These are phyloP conservation scores for Amanita subjunquillea DNA, from an alignment of 768 basidiomycete genomes.

Conservation along the genomic window DNA sequence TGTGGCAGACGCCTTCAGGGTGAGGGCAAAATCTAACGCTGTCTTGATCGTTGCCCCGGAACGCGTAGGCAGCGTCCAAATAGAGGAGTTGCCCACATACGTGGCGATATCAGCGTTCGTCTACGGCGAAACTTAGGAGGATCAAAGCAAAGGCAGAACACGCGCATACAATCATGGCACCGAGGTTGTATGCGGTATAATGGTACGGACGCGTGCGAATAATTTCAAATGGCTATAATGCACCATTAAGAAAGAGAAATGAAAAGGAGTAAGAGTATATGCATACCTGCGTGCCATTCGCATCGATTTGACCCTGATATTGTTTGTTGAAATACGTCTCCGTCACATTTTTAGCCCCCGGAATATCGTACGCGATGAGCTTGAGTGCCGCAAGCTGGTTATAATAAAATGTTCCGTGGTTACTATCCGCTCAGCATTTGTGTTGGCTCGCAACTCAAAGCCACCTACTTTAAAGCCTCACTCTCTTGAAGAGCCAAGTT, in stretches of 20 bases:
- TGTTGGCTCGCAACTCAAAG: neutral
- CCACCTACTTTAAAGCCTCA: conserved; percentile 36
- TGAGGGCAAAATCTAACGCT: conserved; percentile 51
- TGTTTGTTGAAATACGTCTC: conserved; percentile 39
- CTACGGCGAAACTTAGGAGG: conserved; percentile 17
- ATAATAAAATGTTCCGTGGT: conserved; percentile 57
- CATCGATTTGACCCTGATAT: conserved; percentile 42
- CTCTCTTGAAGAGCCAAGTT: conserved; percentile 36
- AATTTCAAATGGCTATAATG: conserved; percentile 44
- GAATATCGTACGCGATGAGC: conserved; percentile 38
- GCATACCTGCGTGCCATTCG: conserved; percentile 47
- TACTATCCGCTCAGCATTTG: conserved; percentile 24
- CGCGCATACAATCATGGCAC: conserved; percentile 49
- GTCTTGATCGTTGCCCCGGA: conserved; percentile 46
- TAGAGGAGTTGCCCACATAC: conserved; percentile 31
- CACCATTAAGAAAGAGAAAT: neutral
- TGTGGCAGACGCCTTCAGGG: conserved; percentile 21
- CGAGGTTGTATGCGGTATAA: conserved; percentile 58
- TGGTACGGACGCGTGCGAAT: conserved; percentile 54
- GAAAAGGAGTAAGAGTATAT: neutral
- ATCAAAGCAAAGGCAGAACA: neutral
- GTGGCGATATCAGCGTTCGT: conserved; percentile 45
- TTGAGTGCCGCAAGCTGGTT: conserved; percentile 50
- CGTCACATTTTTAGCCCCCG: conserved; percentile 36
- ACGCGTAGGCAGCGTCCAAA: conserved; percentile 41